phyloP scores from a whole-genome alignment of 345 rosid genomes.

The Boechera divaricarpa region DNA sequence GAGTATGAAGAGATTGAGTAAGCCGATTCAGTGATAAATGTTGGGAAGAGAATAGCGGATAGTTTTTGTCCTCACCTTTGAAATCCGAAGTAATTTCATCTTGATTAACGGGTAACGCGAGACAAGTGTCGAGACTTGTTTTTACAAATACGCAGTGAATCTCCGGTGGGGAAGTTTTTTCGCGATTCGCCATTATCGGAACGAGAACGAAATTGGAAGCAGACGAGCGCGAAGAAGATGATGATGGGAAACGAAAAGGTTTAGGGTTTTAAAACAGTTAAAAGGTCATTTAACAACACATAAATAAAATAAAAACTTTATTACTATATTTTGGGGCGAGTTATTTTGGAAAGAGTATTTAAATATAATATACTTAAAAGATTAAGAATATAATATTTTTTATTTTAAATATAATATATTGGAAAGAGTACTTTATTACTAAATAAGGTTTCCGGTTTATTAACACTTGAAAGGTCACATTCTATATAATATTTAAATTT shows the following conservation, averaged over 20 bases:
- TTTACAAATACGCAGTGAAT: conserved; percentile 52
- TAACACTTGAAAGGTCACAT: too few relatives aligned
- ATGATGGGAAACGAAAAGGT: conserved; percentile 1
- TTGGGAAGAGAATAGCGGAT: neutral
- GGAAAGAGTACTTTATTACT: too few relatives aligned
- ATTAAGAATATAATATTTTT: too few relatives aligned
- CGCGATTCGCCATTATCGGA: conserved; percentile 6
- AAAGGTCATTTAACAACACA: neutral
- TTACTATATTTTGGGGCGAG: too few relatives aligned
- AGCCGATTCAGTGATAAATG: neutral
- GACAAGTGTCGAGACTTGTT: conserved; percentile 65
- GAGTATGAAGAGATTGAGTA: neutral
- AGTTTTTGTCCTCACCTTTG: conserved; percentile 45
- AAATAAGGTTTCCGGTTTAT: too few relatives aligned
- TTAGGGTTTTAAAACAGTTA: conserved; percentile 4
- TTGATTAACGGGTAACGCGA: conserved; percentile 50
- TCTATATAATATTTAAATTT: too few relatives aligned
- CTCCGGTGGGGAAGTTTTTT: too few relatives aligned
- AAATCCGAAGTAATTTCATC: conserved; percentile 67
- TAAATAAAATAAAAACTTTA: too few relatives aligned
- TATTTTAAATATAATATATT: too few relatives aligned
- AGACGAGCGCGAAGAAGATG: conserved; percentile 10
- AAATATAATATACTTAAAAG: too few relatives aligned
- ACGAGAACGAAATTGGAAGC: neutral
- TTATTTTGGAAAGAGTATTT: too few relatives aligned